Evolutionary conservation across 1,284 basidiomycete genomes (phyloP), one percentile per base, ranked within the genome.

Genomic region (Psilocybe mexicana): DNA sequence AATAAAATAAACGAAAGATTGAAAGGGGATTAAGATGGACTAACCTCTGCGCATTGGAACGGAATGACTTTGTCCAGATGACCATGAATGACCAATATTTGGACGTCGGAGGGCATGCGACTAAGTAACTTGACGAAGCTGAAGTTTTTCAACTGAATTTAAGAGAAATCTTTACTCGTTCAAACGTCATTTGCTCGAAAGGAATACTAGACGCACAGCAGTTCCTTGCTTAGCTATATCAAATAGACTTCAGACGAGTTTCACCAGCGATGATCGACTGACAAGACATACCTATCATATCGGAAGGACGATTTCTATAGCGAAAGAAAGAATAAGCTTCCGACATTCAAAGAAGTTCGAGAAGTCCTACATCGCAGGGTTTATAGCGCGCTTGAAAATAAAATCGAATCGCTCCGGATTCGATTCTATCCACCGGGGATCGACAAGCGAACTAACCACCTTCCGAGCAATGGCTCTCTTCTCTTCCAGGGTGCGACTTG

Each of bases 71-170:
- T 57, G 62, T 81, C 79, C 5, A 75, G 62, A 30, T 71, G 67
- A 25, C 78, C 79, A 52, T 79, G 77, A 43, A 81, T 75, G 23
- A 80, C 67, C 8, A 80, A 60, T 33, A 79, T 67, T 51, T 69
- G 68, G 6, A 69, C 71, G 44, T 65, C 63, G 14, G 55, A 65
- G 8, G 75, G 67, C 23, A 78, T 55, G 48, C 69, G 71, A 24
- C 66, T 54, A 59, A 76, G 71, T 28, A 71, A 61, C 6, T 66
- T 66, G 30, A 62, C 65, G 54, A 79, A 76, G 50, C 74, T 60
- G 53, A 77, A 71, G n/a, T 62, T 69, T 45, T 65, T 62, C 57
- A 73, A 63, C 76, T 77, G 55, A 35, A 26, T 28, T 40, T 33
- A 43, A 14, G 25, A 10, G 18, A 18, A 40, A 26, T 28, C 28